These are phyloP conservation scores for Nakazawaea ambrosiae DNA, from an alignment of 805 yeast species.

Conservation along the genomic window DNA sequence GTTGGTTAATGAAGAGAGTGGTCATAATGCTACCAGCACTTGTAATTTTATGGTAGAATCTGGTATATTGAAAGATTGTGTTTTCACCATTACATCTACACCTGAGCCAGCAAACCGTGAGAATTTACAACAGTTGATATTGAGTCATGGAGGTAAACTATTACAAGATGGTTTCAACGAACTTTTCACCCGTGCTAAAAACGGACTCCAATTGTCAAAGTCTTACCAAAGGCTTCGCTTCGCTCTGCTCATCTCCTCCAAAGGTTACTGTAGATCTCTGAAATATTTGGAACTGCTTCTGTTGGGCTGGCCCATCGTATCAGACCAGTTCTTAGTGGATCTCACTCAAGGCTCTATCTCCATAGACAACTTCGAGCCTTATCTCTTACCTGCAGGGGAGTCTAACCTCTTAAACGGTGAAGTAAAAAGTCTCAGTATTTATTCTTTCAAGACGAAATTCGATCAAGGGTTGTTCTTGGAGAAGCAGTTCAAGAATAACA, in stretches of 20 bases:
- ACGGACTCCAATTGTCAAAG: conserved; percentile 18
- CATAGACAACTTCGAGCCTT: conserved; percentile 18
- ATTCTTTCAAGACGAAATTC: conserved; percentile 32
- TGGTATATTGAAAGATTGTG: too few species aligned
- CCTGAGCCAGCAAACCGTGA: neutral
- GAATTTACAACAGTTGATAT: conserved; percentile 1
- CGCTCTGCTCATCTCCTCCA: conserved; percentile 56
- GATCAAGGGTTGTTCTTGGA: conserved; percentile 23
- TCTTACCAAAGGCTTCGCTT: too few species aligned
- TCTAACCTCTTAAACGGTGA: conserved; percentile 34
- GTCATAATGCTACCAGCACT: too few species aligned
- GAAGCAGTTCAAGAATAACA: conserved; percentile 32
- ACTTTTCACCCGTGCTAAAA: conserved; percentile 17
- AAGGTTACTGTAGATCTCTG: conserved; percentile 52
- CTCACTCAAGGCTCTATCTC: neutral
- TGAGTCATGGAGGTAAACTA: conserved; percentile 23
- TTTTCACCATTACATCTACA: conserved; percentile 2
- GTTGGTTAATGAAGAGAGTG: neutral
- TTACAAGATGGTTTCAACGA: conserved; percentile 30
- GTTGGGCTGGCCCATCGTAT: conserved; percentile 80
- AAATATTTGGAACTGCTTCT: conserved; percentile 75
- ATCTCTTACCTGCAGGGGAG: conserved; percentile 67
- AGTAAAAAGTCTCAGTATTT: conserved; percentile 43
- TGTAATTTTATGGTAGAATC: too few species aligned
- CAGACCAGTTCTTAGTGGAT: conserved; percentile 48